Base-by-base conservation (phyloP, 2,329 filamentous ascomycete genomes). In the Hypoxylon sp. region DNA sequence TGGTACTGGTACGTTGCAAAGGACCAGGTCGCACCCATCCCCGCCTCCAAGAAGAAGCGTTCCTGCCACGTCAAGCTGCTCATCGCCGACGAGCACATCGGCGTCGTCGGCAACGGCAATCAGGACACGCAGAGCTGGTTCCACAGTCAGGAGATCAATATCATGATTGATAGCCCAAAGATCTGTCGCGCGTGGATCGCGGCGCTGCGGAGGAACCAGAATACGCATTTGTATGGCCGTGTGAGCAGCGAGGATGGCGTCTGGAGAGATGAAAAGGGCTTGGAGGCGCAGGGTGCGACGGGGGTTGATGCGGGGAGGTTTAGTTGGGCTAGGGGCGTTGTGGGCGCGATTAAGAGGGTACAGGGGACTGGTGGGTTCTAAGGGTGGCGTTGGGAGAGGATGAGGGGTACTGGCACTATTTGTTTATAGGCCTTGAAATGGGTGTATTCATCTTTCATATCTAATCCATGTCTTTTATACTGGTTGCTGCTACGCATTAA, bases 121-220 rank as follows among this genome's bases (percentile, higher is more conserved):
- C 90, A 94, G 75, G 92, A 95, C 71, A 94, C 91, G 1, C 92
- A 95, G 77, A 88, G 85, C 19, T 94, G 91, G 88, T 94, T 85
- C 70, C 91, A 95, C 74, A 89, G 85, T 58, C 91, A 94, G 76
- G 92, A 95, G 76, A 85, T 91, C 58, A 94, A 95, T 70, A 77
- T 94, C 23, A 87, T 95, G 85, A 78, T 94, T 5, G 91, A 95
- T 67, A 90, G 86, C 19, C 71, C 76, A 0, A 76, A 82, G 1
- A 80, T 94, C 0, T 93, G 91, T 70, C 74, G 74, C 29, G 82
- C 81, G 32, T 93, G 90, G 90, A 82, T 87, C 19, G 85, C 88
- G 14, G 87, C 80, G 0, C 81, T 91, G 14, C 78, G 85, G 27
- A 81, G 86, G 23, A 91, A 91, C 73, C 89, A 92, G 74, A 92